A percentile compares a stretch with the other conserved stretches of the same genome.
These are phyloP conservation scores for Ustilago cynodontis DNA, from an alignment of 1,284 basidiomycete species.

Conservation along the genomic window DNA sequence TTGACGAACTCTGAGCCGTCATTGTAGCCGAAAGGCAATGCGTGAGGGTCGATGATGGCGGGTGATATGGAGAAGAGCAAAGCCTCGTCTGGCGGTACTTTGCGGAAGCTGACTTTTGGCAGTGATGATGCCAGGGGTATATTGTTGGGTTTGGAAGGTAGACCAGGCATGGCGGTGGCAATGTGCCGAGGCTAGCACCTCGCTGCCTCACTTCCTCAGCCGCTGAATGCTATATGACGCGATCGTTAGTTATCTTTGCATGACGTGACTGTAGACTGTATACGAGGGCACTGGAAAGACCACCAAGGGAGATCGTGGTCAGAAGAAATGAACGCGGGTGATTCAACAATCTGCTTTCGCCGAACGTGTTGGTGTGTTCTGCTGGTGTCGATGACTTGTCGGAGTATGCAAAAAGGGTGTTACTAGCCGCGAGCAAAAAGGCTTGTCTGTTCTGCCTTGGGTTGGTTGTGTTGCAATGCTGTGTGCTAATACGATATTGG, in stretches of 20 bases:
- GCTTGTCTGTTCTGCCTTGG: not conserved
- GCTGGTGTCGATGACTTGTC: not conserved
- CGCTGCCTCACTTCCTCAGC: not conserved
- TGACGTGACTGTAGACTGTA: not conserved
- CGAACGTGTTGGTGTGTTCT: not conserved
- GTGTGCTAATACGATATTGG: not conserved
- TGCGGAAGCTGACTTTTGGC: conserved; percentile 63
- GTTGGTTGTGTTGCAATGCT: not conserved
- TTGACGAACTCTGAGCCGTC: conserved; percentile 81
- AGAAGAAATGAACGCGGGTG: no score
- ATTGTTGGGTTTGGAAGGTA: conserved; percentile 58
- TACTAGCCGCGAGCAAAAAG: not conserved
- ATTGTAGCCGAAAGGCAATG: conserved; percentile 73
- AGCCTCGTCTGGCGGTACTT: conserved; percentile 55
- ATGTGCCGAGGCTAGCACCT: not conserved
- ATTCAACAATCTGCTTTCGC: not conserved
- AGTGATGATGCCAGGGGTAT: conserved; percentile 61
- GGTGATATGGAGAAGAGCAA: conserved; percentile 43
- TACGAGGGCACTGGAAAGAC: no score
- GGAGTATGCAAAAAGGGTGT: not conserved
- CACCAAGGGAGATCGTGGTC: no score
- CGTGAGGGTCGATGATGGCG: conserved; percentile 54
- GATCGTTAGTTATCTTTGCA: not conserved
- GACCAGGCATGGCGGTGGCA: conserved; percentile 34
- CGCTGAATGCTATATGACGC: not conserved